Evolutionary conservation across 140 eudicot genomes (phyloP), one percentile per base, ranked within the genome.

Genomic region (Cichorium intybus): DNA sequence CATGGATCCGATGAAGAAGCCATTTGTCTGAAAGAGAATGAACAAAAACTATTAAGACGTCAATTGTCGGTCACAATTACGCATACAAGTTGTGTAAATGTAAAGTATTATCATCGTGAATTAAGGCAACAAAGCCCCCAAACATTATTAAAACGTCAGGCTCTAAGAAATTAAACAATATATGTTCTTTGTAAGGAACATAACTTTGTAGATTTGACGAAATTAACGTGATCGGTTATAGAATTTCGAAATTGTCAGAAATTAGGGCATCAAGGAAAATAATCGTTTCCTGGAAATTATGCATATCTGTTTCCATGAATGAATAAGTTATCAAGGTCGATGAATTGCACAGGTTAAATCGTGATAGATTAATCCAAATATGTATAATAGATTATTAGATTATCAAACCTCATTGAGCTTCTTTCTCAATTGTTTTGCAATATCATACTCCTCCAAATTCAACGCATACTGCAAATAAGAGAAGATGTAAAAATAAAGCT

Each of bases 1-100:
- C 97, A 91, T 31, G 91, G 80, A 80, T 91, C 96, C 29, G 78
- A 49, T 7, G 90, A 82, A 47, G 89, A 78, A 28, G 88, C 90
- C 96, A 88, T 88, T 70, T 66, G 58, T 68, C 87, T 80, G 27
- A 35, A 58, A 53, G 1, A 58, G 28, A 69, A 50, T 47, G 50
- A 41, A 67, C 77, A 52, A 33, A 70, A 26, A 37, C 41, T 49
- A 43, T 22, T 1, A 45, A 54, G 24, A 64, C 35, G 23, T 68
- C 57, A 41, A 37, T 64, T 56, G 39, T 45, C 67, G 2, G n/a
- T 55, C 55, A 14, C 66, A 48, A 50, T 51, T 34, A 79, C 6
- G n/a, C n/a, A n/a, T n/a, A n/a, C n/a, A n/a, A n/a, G n/a, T n/a
- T n/a, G n/a, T n/a, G n/a, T 15, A 12, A 8, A 71, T 27, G 12